Base-by-base conservation (phyloP, 345 rosid species). In the Gossypium mustelinum region DNA sequence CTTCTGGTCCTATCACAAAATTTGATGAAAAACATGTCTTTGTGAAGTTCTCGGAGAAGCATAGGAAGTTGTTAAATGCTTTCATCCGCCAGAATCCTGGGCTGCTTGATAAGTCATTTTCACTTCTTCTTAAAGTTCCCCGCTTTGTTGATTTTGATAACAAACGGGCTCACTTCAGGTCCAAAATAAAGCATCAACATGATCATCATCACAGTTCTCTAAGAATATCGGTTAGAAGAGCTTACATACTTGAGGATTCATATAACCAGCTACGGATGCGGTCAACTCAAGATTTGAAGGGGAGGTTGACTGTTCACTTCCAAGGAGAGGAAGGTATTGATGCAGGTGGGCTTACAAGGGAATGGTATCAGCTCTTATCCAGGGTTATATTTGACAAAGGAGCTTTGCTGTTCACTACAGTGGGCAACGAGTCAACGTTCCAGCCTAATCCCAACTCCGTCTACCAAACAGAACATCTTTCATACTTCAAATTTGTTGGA, bases 251-350 rank as follows among this genome's bases (percentile, higher is more conserved):
- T 50, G 99, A 95, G 80, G 99, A 95, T 84, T 95, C 99, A 52
- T 95, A 95, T 75, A 95, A 92, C 82, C 99, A 95, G 76, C 81
- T 95, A 79, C 91, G 99, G 34, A 58, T 95, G 98, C 85, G 94
- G 72, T 82, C 96, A 68, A 86, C 87, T 63, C 88, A 84, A 73
- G 98, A 95, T 82, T 79, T 95, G 83, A 95, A 90, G 84, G 99
- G 99, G 76, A 86, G 99, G 82, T 78, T 92, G 81, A 95, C 92
- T 52, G 96, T 95, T 70, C 90, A 92, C 74, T 95, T 95, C 82
- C 99, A 95, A 86, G 97, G 98, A 76, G 98, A 95, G 81, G 97
- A 92, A 85, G 99, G 99, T 60, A 92, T 95, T 79, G 99, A 95
- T 86, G 99, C 99, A 0, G 98, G 99, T 81, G 99, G 99, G 69